Base-by-base conservation (phyloP, 2,329 filamentous ascomycete genomes). In the Diplodia sapinea region DNA sequence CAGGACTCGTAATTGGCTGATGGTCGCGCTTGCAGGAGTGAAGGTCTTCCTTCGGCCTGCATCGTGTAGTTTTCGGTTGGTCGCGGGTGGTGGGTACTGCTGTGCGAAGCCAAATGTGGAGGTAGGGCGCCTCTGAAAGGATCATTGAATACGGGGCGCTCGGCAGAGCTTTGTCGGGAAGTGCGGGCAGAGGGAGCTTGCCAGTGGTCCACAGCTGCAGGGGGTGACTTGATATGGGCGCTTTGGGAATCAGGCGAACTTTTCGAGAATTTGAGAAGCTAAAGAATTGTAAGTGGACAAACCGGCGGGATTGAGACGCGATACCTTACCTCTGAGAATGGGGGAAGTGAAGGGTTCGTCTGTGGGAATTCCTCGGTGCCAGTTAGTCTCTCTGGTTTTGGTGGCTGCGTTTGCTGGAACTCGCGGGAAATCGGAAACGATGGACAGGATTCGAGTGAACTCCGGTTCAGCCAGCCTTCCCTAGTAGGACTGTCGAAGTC, bases 81-180 rank as follows among this genome's bases (percentile, higher is more conserved):
- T 26, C 13, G 23, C 40, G 13, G 31, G 51, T 4, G 20, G 17
- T 29, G 76, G 75, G 20, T 15, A 7, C 36, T 31, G 17, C 1
- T 12, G n/a, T 15, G 54, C n/a, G 69, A 49, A 49, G 69, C 68
- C 11, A 62, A 26, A 29, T 55, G 33, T 17, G 56, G 52, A 23
- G 67, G 69, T 12, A n/a, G 61, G 31, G 7, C 29, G 6, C 15
- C 40, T 50, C 36, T 12, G 71, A 69, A 49, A 65, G 43, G 52
- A 13, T 56, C 47, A 11, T 63, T 38, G 31, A 63, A 51, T n/a
- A 38, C 13, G 17, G 47, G 59, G 9, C 59, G 26, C 26, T 63
- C 59, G 11, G 59, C 36, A 23, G 59, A 51, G n/a, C 20, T 63
- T 17, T 63, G 43, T 17, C 59, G 43, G 13, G 59, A 51, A n/a